phyloP scores from a whole-genome alignment of 164 flowering plant species.

The Hamamelis virginiana region DNA sequence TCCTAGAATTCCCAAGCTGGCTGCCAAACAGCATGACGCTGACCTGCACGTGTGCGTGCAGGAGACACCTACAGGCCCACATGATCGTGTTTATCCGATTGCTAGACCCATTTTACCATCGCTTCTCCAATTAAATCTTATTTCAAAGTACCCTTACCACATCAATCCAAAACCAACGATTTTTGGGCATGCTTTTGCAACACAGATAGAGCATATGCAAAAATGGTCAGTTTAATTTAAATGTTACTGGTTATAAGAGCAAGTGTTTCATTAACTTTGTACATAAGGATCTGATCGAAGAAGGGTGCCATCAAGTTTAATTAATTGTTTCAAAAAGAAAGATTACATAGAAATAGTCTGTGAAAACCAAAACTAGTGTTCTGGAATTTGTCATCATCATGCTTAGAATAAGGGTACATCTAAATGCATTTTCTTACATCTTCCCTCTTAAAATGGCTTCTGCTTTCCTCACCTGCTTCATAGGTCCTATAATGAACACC shows the following conservation, averaged over 20 bases:
- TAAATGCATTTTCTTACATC: conserved; percentile 22
- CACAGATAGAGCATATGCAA: too few species aligned
- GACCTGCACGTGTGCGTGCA: too few species aligned
- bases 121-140: too few species aligned
- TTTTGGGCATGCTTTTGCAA: too few species aligned
- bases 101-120: too few species aligned
- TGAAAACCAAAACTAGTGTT: background rate
- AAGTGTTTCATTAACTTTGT: too few species aligned
- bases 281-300: background rate
- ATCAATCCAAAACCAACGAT: too few species aligned
- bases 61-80: too few species aligned
- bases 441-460: conserved; percentile 87
- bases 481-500: conserved; percentile 90
- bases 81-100: too few species aligned
- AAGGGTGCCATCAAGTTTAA: background rate
- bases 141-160: too few species aligned
- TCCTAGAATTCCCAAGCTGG: conserved; percentile 18
- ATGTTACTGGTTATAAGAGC: too few species aligned
- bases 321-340: background rate
- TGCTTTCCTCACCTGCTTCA: conserved; percentile 82
- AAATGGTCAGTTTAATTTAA: too few species aligned
- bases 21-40: background rate
- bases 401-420: background rate
- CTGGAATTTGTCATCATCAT: background rate
- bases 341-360: background rate